These are phyloP conservation scores for Metschnikowia santaceciliae DNA, from an alignment of 805 yeast genomes.

Conservation along the genomic window DNA sequence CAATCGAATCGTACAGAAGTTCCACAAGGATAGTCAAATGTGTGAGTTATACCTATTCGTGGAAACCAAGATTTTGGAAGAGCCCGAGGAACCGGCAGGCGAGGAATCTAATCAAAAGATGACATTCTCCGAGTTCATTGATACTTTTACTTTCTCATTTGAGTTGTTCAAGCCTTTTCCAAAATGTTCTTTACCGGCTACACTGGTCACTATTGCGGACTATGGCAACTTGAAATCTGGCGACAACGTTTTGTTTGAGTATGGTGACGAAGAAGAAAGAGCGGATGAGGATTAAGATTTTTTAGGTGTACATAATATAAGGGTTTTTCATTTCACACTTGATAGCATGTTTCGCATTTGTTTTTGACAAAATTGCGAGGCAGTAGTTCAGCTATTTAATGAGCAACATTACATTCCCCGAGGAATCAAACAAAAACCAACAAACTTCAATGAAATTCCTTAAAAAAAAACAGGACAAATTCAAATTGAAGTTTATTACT, in stretches of 20 bases:
- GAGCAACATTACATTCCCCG: not conserved
- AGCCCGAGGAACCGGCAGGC: constrained; percentile 15
- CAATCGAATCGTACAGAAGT: constrained; percentile 42
- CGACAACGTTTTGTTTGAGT: constrained; percentile 37
- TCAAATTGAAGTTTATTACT: not conserved
- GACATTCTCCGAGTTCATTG: constrained; percentile 20
- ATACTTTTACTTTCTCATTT: constrained; percentile 28
- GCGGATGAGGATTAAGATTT: not conserved
- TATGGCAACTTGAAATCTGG: constrained; percentile 30
- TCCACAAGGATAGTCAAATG: constrained; percentile 36
- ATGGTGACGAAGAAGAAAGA: constrained; percentile 20
- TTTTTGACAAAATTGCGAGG: not conserved
- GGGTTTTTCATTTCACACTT: not conserved
- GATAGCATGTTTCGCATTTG: not conserved
- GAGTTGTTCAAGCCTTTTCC: constrained; percentile 43
- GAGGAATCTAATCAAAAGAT: not conserved
- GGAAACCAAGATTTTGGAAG: constrained; percentile 32
- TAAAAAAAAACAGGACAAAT: not conserved
- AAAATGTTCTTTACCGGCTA: constrained; percentile 23
- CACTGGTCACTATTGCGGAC: constrained; percentile 12
- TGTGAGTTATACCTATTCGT: constrained; percentile 49
- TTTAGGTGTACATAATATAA: not conserved
- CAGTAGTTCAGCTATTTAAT: not conserved
- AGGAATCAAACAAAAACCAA: not conserved
- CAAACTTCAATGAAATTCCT: not conserved